Percentiles rank a stretch among this genome's conserved stretches.
These are phyloP conservation scores for Dendrobium huoshanense DNA, from an alignment of 106 monocot species.

Conservation along the genomic window DNA sequence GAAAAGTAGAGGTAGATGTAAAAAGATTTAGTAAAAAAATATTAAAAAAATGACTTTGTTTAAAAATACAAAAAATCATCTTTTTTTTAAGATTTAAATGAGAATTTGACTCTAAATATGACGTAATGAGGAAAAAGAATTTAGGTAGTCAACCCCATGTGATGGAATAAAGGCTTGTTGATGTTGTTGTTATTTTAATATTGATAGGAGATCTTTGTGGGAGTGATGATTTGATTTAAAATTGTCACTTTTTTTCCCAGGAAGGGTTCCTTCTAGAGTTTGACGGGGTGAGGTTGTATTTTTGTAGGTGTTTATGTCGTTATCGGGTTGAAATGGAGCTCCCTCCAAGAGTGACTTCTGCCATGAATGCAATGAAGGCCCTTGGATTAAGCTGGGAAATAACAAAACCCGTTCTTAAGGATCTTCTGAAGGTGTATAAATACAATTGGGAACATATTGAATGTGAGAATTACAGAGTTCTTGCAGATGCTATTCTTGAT, in stretches of 20 bases:
- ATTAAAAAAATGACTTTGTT: too few relatives aligned
- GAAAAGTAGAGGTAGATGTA: too few relatives aligned
- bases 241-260: neutral
- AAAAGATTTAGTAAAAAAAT: too few relatives aligned
- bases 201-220: neutral
- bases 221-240: neutral
- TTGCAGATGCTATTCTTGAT: constrained; percentile 56
- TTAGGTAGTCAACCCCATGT: too few relatives aligned
- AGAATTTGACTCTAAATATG: too few relatives aligned
- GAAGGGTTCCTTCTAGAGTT: neutral
- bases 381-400: constrained; percentile 30
- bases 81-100: too few relatives aligned
- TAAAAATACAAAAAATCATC: too few relatives aligned
- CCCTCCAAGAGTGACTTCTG: constrained; percentile 16
- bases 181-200: too few relatives aligned
- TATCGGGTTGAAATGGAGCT: neutral
- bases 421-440: constrained; percentile 40
- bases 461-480: constrained; percentile 41
- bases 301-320: neutral
- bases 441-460: constrained; percentile 63
- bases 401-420: constrained; percentile 37
- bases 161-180: too few relatives aligned
- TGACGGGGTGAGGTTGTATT: neutral
- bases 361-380: constrained; percentile 43
- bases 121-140: too few relatives aligned